A percentile compares a stretch with the other conserved stretches of the same genome.
phyloP scores from a whole-genome alignment of 257 asterid species.

The Gynochthodes officinalis region DNA sequence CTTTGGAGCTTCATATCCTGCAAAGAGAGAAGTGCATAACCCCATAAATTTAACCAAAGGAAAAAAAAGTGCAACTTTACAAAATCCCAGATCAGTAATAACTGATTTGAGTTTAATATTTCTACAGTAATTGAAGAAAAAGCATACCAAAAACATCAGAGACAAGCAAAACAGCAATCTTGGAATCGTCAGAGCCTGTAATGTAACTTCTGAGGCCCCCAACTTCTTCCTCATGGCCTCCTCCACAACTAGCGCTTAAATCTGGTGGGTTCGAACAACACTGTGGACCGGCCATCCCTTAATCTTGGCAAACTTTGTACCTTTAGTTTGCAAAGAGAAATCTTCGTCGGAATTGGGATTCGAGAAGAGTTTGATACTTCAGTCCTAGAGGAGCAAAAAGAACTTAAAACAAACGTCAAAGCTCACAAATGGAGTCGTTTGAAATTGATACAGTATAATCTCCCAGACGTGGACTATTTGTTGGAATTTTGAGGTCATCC shows the following conservation, averaged over 20 bases:
- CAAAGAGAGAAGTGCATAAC: too few relatives aligned
- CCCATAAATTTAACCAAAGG: not conserved
- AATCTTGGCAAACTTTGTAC: not conserved
- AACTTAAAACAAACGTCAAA: not conserved
- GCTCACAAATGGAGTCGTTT: too few relatives aligned
- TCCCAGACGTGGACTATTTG: too few relatives aligned
- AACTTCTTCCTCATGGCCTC: slow-evolving; percentile 40
- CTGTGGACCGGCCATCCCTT: slow-evolving; percentile 41
- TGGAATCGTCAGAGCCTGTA: slow-evolving; percentile 43
- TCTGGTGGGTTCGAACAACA: slow-evolving; percentile 55
- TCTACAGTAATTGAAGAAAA: not conserved
- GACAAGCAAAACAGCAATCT: slow-evolving; percentile 35
- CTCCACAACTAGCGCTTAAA: slow-evolving; percentile 28
- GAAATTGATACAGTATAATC: not conserved
- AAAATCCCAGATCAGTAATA: not conserved
- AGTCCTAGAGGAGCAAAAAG: not conserved
- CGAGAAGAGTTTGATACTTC: not conserved
- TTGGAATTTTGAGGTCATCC: too few relatives aligned
- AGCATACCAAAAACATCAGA: slow-evolving; percentile 57
- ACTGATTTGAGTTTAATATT: too few relatives aligned
- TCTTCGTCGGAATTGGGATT: not conserved
- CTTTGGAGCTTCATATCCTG: slow-evolving; percentile 69
- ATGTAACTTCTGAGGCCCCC: slow-evolving; percentile 48
- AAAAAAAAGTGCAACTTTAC: slow-evolving; percentile 2
- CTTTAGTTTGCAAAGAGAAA: not conserved